Percentiles rank a stretch among this genome's conserved stretches.
phyloP scores from a whole-genome alignment of 306 rosid genomes.

The Rosa lucieae region DNA sequence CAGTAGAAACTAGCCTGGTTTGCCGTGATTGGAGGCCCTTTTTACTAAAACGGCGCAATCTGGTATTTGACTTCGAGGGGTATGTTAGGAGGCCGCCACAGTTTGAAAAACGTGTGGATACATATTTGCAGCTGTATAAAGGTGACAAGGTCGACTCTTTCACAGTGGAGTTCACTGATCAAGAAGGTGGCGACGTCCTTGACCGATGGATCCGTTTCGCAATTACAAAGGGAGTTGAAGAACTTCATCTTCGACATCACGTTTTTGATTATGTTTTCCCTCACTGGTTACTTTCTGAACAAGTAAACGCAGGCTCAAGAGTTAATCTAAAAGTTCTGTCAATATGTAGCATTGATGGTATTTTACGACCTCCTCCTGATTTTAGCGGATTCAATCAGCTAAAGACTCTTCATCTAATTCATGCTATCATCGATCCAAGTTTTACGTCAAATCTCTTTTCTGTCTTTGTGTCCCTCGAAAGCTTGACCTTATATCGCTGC shows the following conservation, averaged over 20 bases:
- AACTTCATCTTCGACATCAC: not conserved
- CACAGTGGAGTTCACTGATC: too few species aligned
- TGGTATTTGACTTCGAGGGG: not conserved
- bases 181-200: too few species aligned
- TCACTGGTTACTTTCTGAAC: not conserved
- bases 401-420: not conserved
- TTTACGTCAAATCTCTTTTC: not conserved
- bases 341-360: not conserved
- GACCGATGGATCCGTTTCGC: not conserved
- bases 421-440: not conserved
- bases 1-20: not conserved
- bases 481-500: not conserved
- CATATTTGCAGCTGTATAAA: not conserved
- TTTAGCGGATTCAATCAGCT: not conserved
- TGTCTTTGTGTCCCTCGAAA: not conserved
- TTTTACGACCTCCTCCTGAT: not conserved
- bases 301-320: not conserved
- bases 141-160: not conserved
- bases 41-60: not conserved
- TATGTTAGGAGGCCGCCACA: not conserved
- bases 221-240: not conserved
- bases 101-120: too few species aligned
- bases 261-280: not conserved
- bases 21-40: not conserved
- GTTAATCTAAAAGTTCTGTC: not conserved